Evolutionary conservation across 106 monocot genomes (phyloP).

Genomic region (Dendrobium officinale): DNA sequence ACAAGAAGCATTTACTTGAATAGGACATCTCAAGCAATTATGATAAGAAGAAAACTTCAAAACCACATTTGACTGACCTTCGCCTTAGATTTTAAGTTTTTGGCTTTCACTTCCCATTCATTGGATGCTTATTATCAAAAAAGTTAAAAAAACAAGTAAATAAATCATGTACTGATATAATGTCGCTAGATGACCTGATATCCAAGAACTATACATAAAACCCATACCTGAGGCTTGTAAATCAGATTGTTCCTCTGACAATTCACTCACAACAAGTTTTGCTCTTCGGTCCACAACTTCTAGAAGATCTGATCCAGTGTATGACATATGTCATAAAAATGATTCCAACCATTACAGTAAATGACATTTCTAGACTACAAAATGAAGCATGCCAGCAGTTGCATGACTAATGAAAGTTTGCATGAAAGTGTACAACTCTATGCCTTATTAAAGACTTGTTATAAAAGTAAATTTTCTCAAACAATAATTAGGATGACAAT

Average conservation of each 20-base stretch:
- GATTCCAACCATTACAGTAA: background rate
- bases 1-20: background rate
- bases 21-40: background rate
- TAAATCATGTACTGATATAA: background rate
- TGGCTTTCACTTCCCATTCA: constrained; percentile 40
- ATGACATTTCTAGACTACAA: background rate
- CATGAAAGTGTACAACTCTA: background rate
- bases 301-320: constrained; percentile 48
- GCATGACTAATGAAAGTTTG: background rate
- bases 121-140: constrained; percentile 33
- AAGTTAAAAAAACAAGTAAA: constrained; percentile 8
- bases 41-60: background rate
- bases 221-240: constrained; percentile 60
- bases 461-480: background rate
- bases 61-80: constrained; percentile 28
- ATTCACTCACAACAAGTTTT: constrained; percentile 80
- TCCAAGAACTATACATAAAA: constrained; percentile 5
- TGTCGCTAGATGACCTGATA: background rate
- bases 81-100: constrained; percentile 38
- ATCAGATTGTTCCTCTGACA: constrained; percentile 67
- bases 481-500: background rate
- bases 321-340: background rate
- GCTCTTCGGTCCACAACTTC: constrained; percentile 97
- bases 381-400: background rate
- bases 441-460: background rate